Evolutionary conservation across 805 yeast genomes (phyloP).

Genomic region (Candida dajiaensis): DNA sequence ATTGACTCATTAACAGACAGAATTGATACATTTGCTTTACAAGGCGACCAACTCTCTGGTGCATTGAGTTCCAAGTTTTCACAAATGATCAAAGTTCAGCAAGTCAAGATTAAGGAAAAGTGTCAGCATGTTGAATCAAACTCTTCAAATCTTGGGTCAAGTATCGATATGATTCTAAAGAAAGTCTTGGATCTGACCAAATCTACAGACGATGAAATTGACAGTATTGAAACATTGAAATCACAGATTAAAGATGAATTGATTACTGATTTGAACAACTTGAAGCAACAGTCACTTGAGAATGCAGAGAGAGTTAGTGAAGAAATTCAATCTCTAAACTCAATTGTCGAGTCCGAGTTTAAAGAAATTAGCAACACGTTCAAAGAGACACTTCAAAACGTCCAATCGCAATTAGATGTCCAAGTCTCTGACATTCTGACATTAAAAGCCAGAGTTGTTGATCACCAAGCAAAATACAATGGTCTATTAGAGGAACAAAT

Average conservation of each 20-base stretch:
- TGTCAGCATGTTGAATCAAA: slow-evolving; percentile 2
- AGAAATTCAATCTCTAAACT: slow-evolving; percentile 7
- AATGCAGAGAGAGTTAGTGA: slow-evolving; percentile 6
- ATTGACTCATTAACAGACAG: background rate
- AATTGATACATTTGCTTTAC: background rate
- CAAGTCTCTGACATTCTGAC: slow-evolving; percentile 16
- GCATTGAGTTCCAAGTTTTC: slow-evolving; percentile 13
- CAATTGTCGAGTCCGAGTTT: background rate
- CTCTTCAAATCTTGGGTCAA: slow-evolving; percentile 1
- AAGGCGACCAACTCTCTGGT: slow-evolving; percentile 10
- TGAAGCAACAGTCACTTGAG: slow-evolving; percentile 7
- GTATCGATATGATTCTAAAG: slow-evolving; percentile 7
- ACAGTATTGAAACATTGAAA: slow-evolving; percentile 12
- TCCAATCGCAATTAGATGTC: slow-evolving; percentile 12
- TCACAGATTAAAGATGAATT: slow-evolving; percentile 13
- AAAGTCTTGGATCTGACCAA: slow-evolving; percentile 1
- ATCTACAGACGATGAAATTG: slow-evolving; percentile 7
- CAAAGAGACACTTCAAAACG: slow-evolving; percentile 5
- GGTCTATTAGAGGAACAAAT: slow-evolving; percentile 6
- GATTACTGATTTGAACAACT: slow-evolving; percentile 9
- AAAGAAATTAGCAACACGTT: background rate
- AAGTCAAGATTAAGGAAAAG: slow-evolving; percentile 7
- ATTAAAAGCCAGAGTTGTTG: slow-evolving; percentile 8
- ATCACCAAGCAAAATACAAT: slow-evolving; percentile 12
- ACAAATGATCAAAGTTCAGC: slow-evolving; percentile 10